A percentile compares a stretch with the other conserved stretches of the same genome.
phyloP scores from a whole-genome alignment of 2,329 filamentous ascomycete species.

The Penicillium palitans region DNA sequence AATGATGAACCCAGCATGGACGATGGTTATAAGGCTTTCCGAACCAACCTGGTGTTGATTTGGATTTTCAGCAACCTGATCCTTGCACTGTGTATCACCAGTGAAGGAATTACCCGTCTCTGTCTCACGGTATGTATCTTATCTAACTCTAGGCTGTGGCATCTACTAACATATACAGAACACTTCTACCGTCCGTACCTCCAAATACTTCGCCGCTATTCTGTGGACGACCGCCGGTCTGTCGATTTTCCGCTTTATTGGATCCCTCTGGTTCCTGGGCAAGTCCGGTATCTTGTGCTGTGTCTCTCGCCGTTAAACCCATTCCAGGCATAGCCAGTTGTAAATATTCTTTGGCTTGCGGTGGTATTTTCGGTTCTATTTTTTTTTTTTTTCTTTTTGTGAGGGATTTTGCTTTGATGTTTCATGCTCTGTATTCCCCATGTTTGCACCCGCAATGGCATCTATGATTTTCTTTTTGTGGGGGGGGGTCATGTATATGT shows the following conservation, averaged over 20 bases:
- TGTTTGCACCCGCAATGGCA: background rate
- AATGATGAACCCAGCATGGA: constrained; percentile 82
- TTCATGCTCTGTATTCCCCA: constrained; percentile 7
- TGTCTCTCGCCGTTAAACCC: constrained; percentile 69
- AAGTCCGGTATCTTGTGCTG: constrained; percentile 94
- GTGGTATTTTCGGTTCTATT: background rate
- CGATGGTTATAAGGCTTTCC: constrained; percentile 98
- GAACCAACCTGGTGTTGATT: constrained; percentile 82
- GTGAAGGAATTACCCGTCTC: constrained; percentile 76
- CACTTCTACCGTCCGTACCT: constrained; percentile 69
- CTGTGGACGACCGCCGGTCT: constrained; percentile 83
- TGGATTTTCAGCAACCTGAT: constrained; percentile 94
- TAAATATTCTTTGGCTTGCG: constrained; percentile 9
- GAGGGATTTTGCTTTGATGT: background rate
- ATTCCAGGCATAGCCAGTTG: background rate
- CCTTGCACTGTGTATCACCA: constrained; percentile 81
- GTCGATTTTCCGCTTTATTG: constrained; percentile 81
- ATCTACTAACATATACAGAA: constrained; percentile 46
- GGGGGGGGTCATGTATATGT: background rate
- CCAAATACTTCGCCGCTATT: constrained; percentile 83
- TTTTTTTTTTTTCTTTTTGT: background rate
- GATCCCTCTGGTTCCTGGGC: constrained; percentile 89
- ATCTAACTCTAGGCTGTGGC: background rate
- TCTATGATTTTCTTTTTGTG: background rate
- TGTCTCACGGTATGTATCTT: constrained; percentile 72